phyloP scores from a whole-genome alignment of 352 stramenopile genomes.

The Thalassiosira mediterranea region DNA sequence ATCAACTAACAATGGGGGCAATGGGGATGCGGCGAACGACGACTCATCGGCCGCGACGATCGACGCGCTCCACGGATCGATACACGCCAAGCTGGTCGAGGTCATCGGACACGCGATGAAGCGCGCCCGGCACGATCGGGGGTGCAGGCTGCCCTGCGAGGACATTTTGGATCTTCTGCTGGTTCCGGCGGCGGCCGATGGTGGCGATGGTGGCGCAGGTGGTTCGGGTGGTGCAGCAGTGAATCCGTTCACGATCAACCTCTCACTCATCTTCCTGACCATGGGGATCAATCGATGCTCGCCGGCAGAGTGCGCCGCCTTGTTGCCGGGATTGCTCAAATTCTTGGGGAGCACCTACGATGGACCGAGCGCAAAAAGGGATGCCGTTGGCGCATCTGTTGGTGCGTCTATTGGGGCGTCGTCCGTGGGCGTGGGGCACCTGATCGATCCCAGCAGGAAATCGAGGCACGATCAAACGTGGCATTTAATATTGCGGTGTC shows the following conservation, averaged over 20 bases:
- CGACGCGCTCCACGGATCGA: constrained; percentile 38
- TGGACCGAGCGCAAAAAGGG: not conserved
- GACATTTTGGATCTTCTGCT: constrained; percentile 66
- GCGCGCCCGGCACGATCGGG: constrained; percentile 65
- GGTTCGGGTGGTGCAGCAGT: not conserved
- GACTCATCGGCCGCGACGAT: constrained; percentile 12
- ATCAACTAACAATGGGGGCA: not conserved
- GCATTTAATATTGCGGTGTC: constrained; percentile 53
- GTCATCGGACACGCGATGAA: constrained; percentile 80
- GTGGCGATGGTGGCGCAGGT: not conserved
- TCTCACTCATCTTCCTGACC: constrained; percentile 75
- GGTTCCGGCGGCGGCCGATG: not conserved
- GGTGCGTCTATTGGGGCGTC: too few relatives aligned
- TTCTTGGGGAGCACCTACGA: constrained; percentile 39
- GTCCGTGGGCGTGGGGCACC: constrained; percentile 11
- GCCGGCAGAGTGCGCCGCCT: constrained; percentile 19
- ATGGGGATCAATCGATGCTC: constrained; percentile 68
- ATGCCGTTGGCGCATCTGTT: not conserved
- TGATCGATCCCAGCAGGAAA: constrained; percentile 40
- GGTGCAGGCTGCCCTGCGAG: constrained; percentile 58
- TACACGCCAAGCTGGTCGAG: constrained; percentile 76
- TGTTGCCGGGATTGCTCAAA: constrained; percentile 45
- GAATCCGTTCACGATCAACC: constrained; percentile 79
- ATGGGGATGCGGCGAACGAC: not conserved
- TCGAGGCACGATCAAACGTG: constrained; percentile 45